Base-by-base conservation (phyloP, 148 eudicot species). In the Vaccinium darrowii region DNA sequence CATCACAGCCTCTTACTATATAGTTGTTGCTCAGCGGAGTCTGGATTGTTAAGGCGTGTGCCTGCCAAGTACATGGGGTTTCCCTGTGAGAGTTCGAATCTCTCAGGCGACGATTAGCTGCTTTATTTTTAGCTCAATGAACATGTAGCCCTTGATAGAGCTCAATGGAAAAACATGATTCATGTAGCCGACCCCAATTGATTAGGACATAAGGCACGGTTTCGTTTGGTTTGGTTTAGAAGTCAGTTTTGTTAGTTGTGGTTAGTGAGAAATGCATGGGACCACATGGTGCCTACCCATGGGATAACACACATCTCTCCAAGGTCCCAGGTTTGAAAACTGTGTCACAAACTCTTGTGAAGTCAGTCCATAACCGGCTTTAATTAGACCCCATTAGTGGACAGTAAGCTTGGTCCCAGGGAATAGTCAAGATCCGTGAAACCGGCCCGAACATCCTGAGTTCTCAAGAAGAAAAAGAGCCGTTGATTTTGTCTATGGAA, bases 41-140 rank as follows among this genome's bases (percentile, higher is more conserved):
- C 47, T 3, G 47, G 6, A 43, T 43, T 43, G 98, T 94, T 95
- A 95, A 95, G 98, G 98, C 98, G 98, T 94, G 96, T 94, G 96
- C 96, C 98, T 95, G 98, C 98, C 94, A 94, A 95, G 98, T 95
- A 94, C 98, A 94, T 95, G 98, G 98, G 98, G 98, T 95, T 92
- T 94, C 96, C 98, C 98, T 94, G 98, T 96, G 98, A 94, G 98
- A 95, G 98, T 95, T 95, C 96, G 98, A 95, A 94, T 95, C 98
- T 95, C 96, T 94, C 94, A 94, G 96, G 95, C 95, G 98, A 88
- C 94, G 95, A 3, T 19, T 19, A 43, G 47, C 47, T 43, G 47
- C 47, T 43, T 43, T 43, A 43, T 43, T 43, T 39, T 43, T 43
- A 43, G 47, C 47, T 43, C 47, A 43, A 1, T 43, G 47, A 43